Percentiles rank a stretch among this genome's conserved stretches.
These are phyloP conservation scores for Eutrema heterophyllum DNA, from an alignment of 345 rosid species.

Conservation along the genomic window DNA sequence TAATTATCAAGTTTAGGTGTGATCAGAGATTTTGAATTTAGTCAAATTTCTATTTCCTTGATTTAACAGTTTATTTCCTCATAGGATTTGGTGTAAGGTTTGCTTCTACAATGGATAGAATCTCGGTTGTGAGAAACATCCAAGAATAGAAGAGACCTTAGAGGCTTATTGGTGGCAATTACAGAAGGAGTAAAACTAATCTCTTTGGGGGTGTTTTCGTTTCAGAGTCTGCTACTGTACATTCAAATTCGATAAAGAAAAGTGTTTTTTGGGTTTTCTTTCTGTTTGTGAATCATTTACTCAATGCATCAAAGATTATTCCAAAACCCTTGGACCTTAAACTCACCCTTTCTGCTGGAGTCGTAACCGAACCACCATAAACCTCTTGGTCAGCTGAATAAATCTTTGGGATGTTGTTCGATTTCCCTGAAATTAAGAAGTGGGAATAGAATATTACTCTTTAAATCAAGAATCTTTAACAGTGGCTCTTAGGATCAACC, in stretches of 20 bases:
- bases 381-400: conserved; percentile 48
- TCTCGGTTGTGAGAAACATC: no score
- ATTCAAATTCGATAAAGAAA: not conserved
- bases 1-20: no score
- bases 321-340: not conserved
- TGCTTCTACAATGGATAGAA: not conserved
- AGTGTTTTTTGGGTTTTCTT: not conserved
- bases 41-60: no score
- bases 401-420: conserved; percentile 32
- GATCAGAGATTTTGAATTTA: no score
- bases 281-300: not conserved
- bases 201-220: not conserved
- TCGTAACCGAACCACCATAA: conserved; percentile 29
- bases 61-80: no score
- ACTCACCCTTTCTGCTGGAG: conserved; percentile 51
- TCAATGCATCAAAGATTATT: conserved; percentile 4
- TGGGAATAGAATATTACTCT: not conserved
- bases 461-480: not conserved
- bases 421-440: conserved; percentile 42
- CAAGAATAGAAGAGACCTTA: no score
- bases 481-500: not conserved
- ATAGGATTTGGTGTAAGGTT: not conserved
- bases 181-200: no score
- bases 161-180: no score
- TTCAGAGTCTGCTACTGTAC: not conserved